Base-by-base conservation (phyloP, 805 yeast genomes). In the Zygosaccharomyces gambellarensis region DNA sequence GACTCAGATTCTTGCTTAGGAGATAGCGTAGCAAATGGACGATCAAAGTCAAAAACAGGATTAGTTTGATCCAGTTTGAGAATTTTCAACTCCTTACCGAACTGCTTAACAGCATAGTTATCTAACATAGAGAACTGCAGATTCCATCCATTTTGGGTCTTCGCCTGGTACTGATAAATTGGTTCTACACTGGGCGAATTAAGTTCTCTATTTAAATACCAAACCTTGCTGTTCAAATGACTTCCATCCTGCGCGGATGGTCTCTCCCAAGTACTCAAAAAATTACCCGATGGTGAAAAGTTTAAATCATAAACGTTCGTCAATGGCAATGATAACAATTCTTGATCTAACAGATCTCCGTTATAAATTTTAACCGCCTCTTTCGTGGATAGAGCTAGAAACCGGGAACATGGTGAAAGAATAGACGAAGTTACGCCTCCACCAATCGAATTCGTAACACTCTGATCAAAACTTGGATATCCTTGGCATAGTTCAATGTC, bases 201-300 rank as follows among this genome's bases (percentile, higher is more conserved):
- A 45, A 81, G 71, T 45, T 79, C 70, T 47, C 71, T 71, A 39
- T 67, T 67, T 44, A 85, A 70, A 56, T 80, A 77, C 80, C 85
- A 89, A 50, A 94, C 77, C 63, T 81, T 81, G 55, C 92, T 88
- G 69, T 94, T 94, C 54, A 88, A 81, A 52, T 75, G 78, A 42
- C 95, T 90, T 45, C 81, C 74, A 52, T 81, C 89, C 58, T 79
- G 82, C 59, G 80, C 74, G 59, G 83, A 71, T 3, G 97, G 95
- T 62, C 89, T 87, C 58, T 89, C 89, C 97, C 97, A 94, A 34
- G 95, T 81, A 55, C 87, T 80, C 54, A 94, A 69, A 63, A 75
- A 90, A 41, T 81, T 80, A 12, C 97, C 98, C 43, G 79, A 74
- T 8, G 97, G 96, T n/a, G 96, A 87, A 67, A 94, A 90, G 53